Base-by-base conservation (phyloP, 257 asterid species). In the Solanum phureja region DNA sequence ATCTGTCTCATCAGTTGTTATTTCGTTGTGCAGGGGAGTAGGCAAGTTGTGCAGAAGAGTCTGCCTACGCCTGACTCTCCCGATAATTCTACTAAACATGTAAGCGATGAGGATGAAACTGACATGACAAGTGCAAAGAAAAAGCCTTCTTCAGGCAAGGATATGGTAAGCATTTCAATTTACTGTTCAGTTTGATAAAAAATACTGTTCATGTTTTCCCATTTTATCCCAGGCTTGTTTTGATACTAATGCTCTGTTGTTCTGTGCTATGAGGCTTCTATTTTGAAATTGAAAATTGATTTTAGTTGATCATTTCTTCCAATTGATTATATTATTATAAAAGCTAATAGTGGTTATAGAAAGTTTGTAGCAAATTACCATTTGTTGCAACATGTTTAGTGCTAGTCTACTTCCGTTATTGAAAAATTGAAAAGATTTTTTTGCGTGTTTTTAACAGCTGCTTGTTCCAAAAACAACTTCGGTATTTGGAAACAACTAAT, bases 131-230 rank as follows among this genome's bases (percentile, higher is more conserved):
- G 89, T 89, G 62, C 92, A 89, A 97, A 94, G 97, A 93, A 96
- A 90, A 94, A 95, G 91, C 93, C 89, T 68, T 85, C 95, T 85
- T 90, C 92, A 23, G 95, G 93, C 89, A 88, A 91, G 83, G 94
- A 91, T 60, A 93, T 88, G 86, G 99, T 95, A 90, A n/a, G 92
- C 73, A 69, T 11, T 44, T 27, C 27, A 34, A 31, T 19, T 33
- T 4, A 37, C 46, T 86, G 7, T 37, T 31, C 71, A 29, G 14
- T 3, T 18, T 56, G 62, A 56, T 49, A 18, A 56, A 56, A 49
- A 56, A 56, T 7, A 31, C 46, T 86, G 7, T 37, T 31, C 71
- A 37, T 21, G 56, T 64, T 86, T 66, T 23, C 24, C 24, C 74
- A 23, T 60, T 86, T 71, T 13, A 34, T 31, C 68, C 8, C 12